Percentiles rank a stretch among this genome's conserved stretches.
phyloP scores from a whole-genome alignment of 495 filamentous ascomycete genomes.

The Penicillium ochrochloron region DNA sequence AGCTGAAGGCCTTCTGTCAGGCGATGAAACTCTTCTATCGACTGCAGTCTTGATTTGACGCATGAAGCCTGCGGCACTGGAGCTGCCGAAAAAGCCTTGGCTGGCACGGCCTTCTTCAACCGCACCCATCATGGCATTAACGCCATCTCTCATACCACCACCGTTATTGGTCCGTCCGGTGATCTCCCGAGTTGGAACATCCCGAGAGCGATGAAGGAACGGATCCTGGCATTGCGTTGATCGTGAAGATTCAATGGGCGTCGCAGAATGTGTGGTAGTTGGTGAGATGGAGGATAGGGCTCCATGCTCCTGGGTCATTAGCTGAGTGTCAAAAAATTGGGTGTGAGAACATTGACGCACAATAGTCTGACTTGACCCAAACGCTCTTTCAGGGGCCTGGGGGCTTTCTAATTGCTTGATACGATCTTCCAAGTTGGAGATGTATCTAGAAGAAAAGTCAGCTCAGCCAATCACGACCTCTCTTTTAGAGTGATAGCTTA shows the following conservation, averaged over 20 bases:
- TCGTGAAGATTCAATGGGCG: constrained; percentile 2
- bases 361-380: constrained; percentile 15
- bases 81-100: constrained; percentile 45
- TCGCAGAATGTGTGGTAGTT: neutral
- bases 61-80: constrained; percentile 45
- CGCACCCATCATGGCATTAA: constrained; percentile 48
- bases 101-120: constrained; percentile 41
- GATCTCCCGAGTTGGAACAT: neutral
- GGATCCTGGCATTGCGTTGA: neutral
- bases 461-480: too few species aligned
- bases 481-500: neutral
- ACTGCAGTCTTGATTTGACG: constrained; percentile 45
- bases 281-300: constrained; percentile 13
- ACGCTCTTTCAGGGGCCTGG: neutral
- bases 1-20: constrained; percentile 22
- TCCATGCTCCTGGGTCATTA: neutral
- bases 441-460: constrained; percentile 28
- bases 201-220: neutral
- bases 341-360: constrained; percentile 16
- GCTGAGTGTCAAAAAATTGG: neutral
- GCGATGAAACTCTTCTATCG: constrained; percentile 36
- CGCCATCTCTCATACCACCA: constrained; percentile 24
- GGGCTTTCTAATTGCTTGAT: constrained; percentile 38
- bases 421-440: constrained; percentile 33
- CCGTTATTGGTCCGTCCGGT: neutral